Base-by-base conservation (phyloP, 139 green algal species). In the Zygnema circumcarinatum region DNA sequence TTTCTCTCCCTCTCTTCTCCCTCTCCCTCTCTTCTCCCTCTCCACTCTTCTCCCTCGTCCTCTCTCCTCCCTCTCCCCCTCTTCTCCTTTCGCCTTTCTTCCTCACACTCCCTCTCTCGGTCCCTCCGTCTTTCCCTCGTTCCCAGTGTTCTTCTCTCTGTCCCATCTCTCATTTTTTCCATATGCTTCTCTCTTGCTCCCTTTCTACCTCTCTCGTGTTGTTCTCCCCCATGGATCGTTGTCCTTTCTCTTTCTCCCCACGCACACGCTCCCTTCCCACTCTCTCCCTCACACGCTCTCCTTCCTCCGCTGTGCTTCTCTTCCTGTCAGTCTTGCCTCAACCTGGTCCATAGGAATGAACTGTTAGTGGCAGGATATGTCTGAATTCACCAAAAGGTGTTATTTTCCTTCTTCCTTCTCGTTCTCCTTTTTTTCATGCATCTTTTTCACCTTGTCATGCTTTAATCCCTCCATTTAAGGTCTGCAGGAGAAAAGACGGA, bases 61-160 rank as follows among this genome's bases (percentile, higher is more conserved):
- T 33, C 25, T 72, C 54, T 29, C 54, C 29, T 72, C 29, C 54
- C 54, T 72, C 54, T 72, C 54, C 54, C 54, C 54, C 54, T 72
- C 54, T 72, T 29, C 54, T 72, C 25, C 54, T 72, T 25, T 72
- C 54, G 29, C 33, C 67, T 80, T 69, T 80, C 73, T 80, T n/a
- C 25, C 73, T 80, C 33, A 75, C 73, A 75, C 73, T 80, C 73
- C 25, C 73, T 80, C 73, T 80, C 73, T 80, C 73, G 42, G 29
- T 80, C 73, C 67, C 73, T 80, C 73, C 67, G 29, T 80, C 73
- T 80, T n/a, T 80, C 73, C 67, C 73, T 80, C 73, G 42, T n/a
- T 80, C 73, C 67, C 73, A 75, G 29, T 80, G 22, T 80, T 69
- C 33, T 29, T 80, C 22, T 80, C 22, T 80, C 22, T 80, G 25